Conservation (phyloP, 73 alveolate genomes). For the Durusdinium trenchii region DNA sequence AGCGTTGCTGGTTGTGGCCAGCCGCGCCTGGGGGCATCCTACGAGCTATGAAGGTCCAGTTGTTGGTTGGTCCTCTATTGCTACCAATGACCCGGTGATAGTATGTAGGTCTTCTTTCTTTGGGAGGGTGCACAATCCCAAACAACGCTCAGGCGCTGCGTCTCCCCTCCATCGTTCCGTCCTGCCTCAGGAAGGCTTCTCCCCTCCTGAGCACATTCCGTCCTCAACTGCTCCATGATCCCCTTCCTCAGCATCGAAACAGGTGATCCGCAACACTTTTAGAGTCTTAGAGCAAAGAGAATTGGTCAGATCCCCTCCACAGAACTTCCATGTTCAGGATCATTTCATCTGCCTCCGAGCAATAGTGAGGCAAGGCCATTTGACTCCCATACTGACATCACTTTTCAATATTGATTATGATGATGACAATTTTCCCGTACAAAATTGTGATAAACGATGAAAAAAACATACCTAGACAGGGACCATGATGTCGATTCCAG, state of each 20-base stretch:
- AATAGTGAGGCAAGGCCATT: too few species aligned
- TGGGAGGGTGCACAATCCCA: not conserved
- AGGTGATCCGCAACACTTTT: not conserved
- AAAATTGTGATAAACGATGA: too few species aligned
- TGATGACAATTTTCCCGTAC: too few species aligned
- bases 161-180: not conserved
- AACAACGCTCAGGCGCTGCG: not conserved
- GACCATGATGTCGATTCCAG: not conserved
- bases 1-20: too few species aligned
- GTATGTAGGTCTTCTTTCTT: not conserved
- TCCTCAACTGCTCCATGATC: conserved; percentile 43
- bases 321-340: too few species aligned
- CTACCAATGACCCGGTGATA: not conserved
- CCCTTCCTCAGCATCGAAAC: conserved; percentile 21
- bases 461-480: not conserved
- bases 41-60: too few species aligned
- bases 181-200: conserved; percentile 21
- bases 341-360: too few species aligned
- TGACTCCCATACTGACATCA: too few species aligned
- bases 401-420: too few species aligned
- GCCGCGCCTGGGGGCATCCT: too few species aligned
- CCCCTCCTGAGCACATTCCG: conserved; percentile 47
- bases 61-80: not conserved
- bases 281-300: too few species aligned
- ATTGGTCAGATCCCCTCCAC: too few species aligned